Evolutionary conservation across 1,139 yeast genomes (phyloP).

Genomic region (Magnusiomyces fungicola): DNA sequence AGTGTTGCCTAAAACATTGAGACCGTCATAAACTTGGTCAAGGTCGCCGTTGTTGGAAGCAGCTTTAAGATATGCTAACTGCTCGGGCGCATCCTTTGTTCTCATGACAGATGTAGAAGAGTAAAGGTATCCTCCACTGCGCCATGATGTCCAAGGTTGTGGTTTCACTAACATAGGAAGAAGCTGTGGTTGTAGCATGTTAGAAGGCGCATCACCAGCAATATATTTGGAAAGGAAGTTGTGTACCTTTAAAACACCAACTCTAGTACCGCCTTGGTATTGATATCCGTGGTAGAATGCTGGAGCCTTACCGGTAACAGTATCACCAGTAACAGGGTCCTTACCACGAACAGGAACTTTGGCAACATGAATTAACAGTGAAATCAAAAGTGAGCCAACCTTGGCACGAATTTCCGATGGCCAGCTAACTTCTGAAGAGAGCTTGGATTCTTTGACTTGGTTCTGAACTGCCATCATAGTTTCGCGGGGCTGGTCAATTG

Average conservation of each 20-base stretch:
- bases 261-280: conserved; percentile 64
- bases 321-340: conserved; percentile 69
- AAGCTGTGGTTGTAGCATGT: conserved; percentile 76
- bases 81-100: conserved; percentile 83
- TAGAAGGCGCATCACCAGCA: conserved; percentile 58
- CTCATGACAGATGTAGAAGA: conserved; percentile 60
- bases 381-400: conserved; percentile 72
- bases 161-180: conserved; percentile 93
- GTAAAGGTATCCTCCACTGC: conserved; percentile 77
- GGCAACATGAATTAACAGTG: conserved; percentile 74
- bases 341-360: conserved; percentile 67
- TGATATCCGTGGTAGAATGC: conserved; percentile 89
- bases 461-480: conserved; percentile 18
- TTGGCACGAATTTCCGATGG: conserved; percentile 64
- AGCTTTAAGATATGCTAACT: conserved; percentile 75
- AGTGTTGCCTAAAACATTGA: conserved; percentile 81
- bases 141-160: conserved; percentile 73
- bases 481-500: not conserved
- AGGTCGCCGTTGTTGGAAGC: conserved; percentile 68
- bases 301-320: conserved; percentile 67
- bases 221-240: conserved; percentile 56
- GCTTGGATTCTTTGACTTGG: conserved; percentile 21
- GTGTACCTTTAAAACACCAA: conserved; percentile 79
- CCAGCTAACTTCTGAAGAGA: conserved; percentile 44
- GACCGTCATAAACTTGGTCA: conserved; percentile 63